phyloP scores from a whole-genome alignment of 495 filamentous ascomycete species.

The Penicillium goetzii region DNA sequence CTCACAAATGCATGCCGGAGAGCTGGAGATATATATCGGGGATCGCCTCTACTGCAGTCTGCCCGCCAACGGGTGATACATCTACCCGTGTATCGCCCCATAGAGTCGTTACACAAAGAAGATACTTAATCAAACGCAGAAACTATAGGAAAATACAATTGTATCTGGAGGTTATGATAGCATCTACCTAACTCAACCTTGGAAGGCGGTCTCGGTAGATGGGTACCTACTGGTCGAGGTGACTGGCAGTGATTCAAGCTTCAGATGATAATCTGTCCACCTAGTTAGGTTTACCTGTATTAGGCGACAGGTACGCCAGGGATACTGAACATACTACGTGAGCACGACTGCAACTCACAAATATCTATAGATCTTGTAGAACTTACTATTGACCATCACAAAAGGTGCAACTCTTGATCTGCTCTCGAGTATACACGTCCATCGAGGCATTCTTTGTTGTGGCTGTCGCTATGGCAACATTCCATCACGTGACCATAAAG shows the following conservation, averaged over 20 bases:
- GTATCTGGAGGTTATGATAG: no score
- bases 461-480: conserved; percentile 30
- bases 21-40: background rate
- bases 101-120: background rate
- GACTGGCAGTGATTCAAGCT: background rate
- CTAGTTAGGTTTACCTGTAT: no score
- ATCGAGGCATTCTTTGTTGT: conserved; percentile 32
- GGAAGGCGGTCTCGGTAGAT: background rate
- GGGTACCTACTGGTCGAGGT: background rate
- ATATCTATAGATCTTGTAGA: background rate
- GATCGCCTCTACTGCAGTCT: background rate
- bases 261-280: no score
- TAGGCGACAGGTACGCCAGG: no score
- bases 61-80: background rate
- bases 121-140: background rate
- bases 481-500: conserved; percentile 23
- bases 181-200: no score
- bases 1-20: background rate
- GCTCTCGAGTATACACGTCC: conserved; percentile 1
- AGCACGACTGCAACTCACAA: background rate
- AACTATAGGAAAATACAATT: background rate
- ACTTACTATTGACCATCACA: background rate
- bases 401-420: background rate
- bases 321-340: background rate
- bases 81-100: background rate